Base-by-base conservation (phyloP, 768 basidiomycete genomes). In the Panus rudis region DNA sequence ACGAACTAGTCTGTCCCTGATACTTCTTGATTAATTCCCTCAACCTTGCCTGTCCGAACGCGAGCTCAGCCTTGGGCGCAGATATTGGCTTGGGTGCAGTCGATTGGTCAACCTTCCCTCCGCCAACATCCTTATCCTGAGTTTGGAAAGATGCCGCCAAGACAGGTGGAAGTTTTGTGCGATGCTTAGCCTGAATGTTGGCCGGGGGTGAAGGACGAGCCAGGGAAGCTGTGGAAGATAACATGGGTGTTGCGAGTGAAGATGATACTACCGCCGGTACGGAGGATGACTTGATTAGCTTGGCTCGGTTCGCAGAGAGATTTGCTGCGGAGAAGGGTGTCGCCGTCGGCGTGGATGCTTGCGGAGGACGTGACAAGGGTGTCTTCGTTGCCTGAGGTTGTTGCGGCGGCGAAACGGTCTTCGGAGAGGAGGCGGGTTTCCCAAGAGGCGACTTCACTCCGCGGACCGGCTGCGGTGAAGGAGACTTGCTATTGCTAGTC, bases 21-120 rank as follows among this genome's bases (percentile, higher is more conserved):
- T 88, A 90, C 54, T 86, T 84, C 74, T 79, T 82, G 58, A 89
- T 89, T 48, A 89, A 65, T 62, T 88, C 85, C 43, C 84, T 67
- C 51, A 89, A 62, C 47, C 81, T 68, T 12, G 85, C 84, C 61
- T 88, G 81, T 12, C 86, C 86, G 63, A 88, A 87, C 8, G 76
- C 81, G 45, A 83, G 59, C 30, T 84, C 81, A 2, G 65, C 64
- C 45, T 52, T 52, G 39, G 46, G 34, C n/a, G 37, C 35, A 16
- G 48, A 16, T 13, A 42, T 26, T 4, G 27, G 13, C 22, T 48
- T 45, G 11, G 42, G 30, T n/a, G 41, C 24, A 34, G 28, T 48
- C 23, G 58, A 43, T 13, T 52, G 45, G 11, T 46, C 40, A 28
- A 55, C 53, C 24, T 16, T 20, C 21, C 11, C 35, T n/a, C n/a